Conservation (phyloP, 2,329 filamentous ascomycete species). For the Venturia carpophila region DNA sequence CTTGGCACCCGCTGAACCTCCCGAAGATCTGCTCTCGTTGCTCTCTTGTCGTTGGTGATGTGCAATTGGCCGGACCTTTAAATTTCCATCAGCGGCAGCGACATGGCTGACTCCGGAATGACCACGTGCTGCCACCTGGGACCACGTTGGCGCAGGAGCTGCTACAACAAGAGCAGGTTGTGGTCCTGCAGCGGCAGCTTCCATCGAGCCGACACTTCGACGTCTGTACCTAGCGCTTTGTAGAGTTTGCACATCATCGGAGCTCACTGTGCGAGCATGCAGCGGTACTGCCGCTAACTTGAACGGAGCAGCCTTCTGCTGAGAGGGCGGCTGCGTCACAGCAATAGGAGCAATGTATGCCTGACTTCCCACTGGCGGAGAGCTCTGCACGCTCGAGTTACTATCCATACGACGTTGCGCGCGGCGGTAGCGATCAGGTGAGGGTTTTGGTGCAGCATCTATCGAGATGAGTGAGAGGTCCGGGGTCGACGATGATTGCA, state of each 20-base stretch:
- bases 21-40: conserved; percentile 32
- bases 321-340: background rate
- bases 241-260: conserved; percentile 44
- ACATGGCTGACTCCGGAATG: background rate
- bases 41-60: conserved; percentile 31
- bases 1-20: conserved; percentile 23
- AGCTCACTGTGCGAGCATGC: conserved; percentile 59
- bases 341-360: background rate
- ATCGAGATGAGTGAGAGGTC: conserved; percentile 49
- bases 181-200: conserved; percentile 21
- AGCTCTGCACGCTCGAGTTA: conserved; percentile 27
- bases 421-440: conserved; percentile 79
- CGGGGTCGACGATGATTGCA: conserved; percentile 44
- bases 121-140: conserved; percentile 17
- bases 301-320: background rate
- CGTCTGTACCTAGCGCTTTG: conserved; percentile 69
- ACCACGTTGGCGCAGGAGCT: conserved; percentile 20
- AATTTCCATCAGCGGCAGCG: background rate
- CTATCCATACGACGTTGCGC: conserved; percentile 50
- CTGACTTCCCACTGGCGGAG: background rate
- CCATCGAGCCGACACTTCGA: conserved; percentile 69
- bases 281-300: conserved; percentile 39
- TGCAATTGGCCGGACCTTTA: conserved; percentile 5
- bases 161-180: conserved; percentile 15
- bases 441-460: conserved; percentile 55